Evolutionary conservation across 164 flowering plant genomes (phyloP).

Genomic region (Magnolia changhungtana): DNA sequence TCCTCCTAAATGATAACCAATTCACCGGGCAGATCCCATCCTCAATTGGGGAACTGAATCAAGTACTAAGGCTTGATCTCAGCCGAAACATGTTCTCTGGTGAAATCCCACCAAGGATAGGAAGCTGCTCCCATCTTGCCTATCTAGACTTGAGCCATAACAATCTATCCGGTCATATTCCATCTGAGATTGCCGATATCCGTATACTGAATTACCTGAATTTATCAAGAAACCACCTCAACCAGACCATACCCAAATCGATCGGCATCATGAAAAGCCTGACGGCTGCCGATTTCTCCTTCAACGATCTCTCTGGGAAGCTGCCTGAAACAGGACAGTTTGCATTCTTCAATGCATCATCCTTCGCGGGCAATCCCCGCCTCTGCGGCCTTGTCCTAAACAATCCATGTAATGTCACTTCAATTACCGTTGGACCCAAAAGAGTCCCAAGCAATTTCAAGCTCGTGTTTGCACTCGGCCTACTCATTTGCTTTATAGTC

Average conservation of each 20-base stretch:
- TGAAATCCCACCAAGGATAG: slow-evolving; percentile 63
- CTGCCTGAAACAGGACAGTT: slow-evolving; percentile 87
- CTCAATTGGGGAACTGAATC: slow-evolving; percentile 53
- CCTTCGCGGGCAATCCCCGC: slow-evolving; percentile 79
- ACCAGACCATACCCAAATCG: slow-evolving; percentile 57
- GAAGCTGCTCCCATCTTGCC: slow-evolving; percentile 54
- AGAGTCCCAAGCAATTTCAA: slow-evolving; percentile 46
- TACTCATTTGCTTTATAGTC: slow-evolving; percentile 63
- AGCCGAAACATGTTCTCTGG: slow-evolving; percentile 57
- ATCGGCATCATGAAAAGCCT: slow-evolving; percentile 83
- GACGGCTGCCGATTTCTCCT: slow-evolving; percentile 85
- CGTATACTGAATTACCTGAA: slow-evolving; percentile 76
- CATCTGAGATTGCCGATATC: slow-evolving; percentile 53
- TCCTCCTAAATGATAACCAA: slow-evolving; percentile 55
- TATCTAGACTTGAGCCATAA: slow-evolving; percentile 82
- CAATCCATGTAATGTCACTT: slow-evolving; percentile 73
- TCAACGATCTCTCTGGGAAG: slow-evolving; percentile 79
- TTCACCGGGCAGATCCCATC: slow-evolving; percentile 70
- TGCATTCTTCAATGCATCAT: slow-evolving; percentile 66
- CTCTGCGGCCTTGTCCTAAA: slow-evolving; percentile 66
- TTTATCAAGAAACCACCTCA: slow-evolving; percentile 72
- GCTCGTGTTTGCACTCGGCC: slow-evolving; percentile 68
- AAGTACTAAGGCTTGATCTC: slow-evolving; percentile 62
- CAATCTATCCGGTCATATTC: slow-evolving; percentile 74
- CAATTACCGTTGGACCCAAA: slow-evolving; percentile 20